Conservation (phyloP, 495 filamentous ascomycete species). For the Sordaria brevicollis region DNA sequence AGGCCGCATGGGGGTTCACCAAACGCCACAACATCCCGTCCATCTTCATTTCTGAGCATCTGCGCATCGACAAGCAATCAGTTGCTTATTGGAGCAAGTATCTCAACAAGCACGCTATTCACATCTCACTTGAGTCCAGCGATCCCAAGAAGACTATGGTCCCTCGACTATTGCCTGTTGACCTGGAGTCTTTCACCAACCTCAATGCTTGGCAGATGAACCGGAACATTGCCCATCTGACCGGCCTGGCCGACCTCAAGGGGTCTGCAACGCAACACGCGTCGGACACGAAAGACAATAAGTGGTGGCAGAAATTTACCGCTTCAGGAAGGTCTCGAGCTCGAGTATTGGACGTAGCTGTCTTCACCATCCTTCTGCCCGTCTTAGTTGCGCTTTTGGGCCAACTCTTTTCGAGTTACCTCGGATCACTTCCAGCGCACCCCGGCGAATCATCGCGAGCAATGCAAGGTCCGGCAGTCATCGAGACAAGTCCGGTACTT, state of each 20-base stretch:
- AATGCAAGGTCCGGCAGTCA: not conserved
- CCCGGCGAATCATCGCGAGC: not conserved
- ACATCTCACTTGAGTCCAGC: conserved; percentile 60
- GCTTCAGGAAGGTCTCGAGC: not conserved
- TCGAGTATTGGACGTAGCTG: conserved; percentile 1
- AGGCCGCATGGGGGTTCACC: conserved; percentile 51
- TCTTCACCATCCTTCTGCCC: conserved; percentile 5
- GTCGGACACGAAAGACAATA: conserved; percentile 10
- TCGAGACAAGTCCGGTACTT: not conserved
- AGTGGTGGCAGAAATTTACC: conserved; percentile 20
- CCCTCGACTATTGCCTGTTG: conserved; percentile 55
- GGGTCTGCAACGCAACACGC: conserved; percentile 6
- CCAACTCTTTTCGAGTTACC: not conserved
- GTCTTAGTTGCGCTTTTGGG: conserved; percentile 5
- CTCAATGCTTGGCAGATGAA: conserved; percentile 68
- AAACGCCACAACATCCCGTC: conserved; percentile 53
- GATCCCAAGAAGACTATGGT: conserved; percentile 39
- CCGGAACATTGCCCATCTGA: conserved; percentile 59
- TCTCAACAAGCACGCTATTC: conserved; percentile 35
- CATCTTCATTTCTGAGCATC: conserved; percentile 56
- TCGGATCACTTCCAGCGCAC: not conserved
- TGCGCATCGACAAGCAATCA: conserved; percentile 34
- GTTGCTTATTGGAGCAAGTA: conserved; percentile 13
- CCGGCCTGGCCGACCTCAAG: conserved; percentile 31
- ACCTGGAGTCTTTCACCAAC: conserved; percentile 60